Evolutionary conservation across 1,284 basidiomycete species (phyloP).

Genomic region (Coriolopsis trogii): DNA sequence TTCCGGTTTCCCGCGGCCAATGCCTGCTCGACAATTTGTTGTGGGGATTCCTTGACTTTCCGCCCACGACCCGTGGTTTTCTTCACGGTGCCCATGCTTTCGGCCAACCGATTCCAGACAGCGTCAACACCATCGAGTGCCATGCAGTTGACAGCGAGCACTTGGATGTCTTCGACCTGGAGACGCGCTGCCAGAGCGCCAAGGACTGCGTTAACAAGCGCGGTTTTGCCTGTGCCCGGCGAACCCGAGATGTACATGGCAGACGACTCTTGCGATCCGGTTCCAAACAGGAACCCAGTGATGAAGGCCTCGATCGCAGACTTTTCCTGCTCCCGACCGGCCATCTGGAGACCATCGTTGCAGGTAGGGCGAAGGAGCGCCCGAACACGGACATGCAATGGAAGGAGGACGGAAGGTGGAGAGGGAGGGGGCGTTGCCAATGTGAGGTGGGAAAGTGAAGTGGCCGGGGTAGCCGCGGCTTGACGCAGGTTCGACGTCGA

Average conservation of each 20-base stretch:
- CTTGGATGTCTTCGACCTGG: conserved; percentile 43
- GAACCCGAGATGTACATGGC: conserved; percentile 78
- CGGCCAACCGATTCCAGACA: conserved; percentile 70
- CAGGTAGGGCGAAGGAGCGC: conserved; percentile 71
- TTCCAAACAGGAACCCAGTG: conserved; percentile 44
- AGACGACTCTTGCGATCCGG: conserved; percentile 33
- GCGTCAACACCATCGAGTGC: conserved; percentile 62
- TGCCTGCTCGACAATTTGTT: conserved; percentile 49
- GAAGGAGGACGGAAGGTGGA: conserved; percentile 53
- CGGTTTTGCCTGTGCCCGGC: conserved; percentile 84
- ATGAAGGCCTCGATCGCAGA: conserved; percentile 60
- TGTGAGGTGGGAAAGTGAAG: conserved; percentile 47
- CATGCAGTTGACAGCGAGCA: conserved; percentile 78
- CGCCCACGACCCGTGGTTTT: conserved; percentile 37
- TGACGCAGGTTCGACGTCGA: conserved; percentile 46
- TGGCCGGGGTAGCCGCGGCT: conserved; percentile 36
- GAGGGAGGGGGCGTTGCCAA: conserved; percentile 63
- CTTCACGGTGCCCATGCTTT: conserved; percentile 49
- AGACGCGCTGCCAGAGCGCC: conserved; percentile 38
- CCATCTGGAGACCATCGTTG: conserved; percentile 52
- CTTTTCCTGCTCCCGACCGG: conserved; percentile 69
- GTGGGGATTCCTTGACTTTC: conserved; percentile 31
- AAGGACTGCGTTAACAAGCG: conserved; percentile 70
- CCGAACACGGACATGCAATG: conserved; percentile 65
- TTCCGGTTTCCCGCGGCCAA: conserved; percentile 46